phyloP scores from a whole-genome alignment of 495 filamentous ascomycete genomes.

The Chaetomium fimeti region DNA sequence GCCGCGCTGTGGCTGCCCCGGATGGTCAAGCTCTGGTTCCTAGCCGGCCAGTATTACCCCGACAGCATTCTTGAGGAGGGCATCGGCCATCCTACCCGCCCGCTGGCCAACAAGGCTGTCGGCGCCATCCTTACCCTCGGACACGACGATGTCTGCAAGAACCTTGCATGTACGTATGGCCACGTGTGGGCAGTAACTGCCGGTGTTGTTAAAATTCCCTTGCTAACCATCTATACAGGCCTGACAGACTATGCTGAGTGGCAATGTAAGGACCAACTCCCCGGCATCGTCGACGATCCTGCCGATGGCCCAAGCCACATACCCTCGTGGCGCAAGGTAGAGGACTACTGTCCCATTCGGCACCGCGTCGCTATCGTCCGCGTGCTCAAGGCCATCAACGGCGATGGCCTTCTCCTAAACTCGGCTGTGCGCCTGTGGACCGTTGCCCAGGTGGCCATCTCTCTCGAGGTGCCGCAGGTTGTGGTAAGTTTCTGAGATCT shows the following conservation, averaged over 20 bases:
- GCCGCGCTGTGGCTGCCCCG: slow-evolving; percentile 58
- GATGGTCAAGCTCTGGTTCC: slow-evolving; percentile 50
- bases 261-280: slow-evolving; percentile 13
- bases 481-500: slow-evolving; percentile 34
- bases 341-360: slow-evolving; percentile 60
- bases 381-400: slow-evolving; percentile 54
- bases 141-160: slow-evolving; percentile 39
- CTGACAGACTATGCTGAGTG: slow-evolving; percentile 19
- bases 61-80: slow-evolving; percentile 27
- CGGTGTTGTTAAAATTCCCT: neutral
- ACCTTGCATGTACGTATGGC: slow-evolving; percentile 19
- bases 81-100: slow-evolving; percentile 10
- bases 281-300: slow-evolving; percentile 30
- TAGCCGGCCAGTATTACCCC: slow-evolving; percentile 43
- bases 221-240: slow-evolving; percentile 15
- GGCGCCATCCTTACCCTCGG: slow-evolving; percentile 32
- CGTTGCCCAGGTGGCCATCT: slow-evolving; percentile 57
- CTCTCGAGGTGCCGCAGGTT: slow-evolving; percentile 51
- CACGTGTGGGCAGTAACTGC: neutral
- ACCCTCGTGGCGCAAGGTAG: slow-evolving; percentile 34
- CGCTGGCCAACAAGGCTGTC: slow-evolving; percentile 30
- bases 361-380: slow-evolving; percentile 61
- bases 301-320: slow-evolving; percentile 7
- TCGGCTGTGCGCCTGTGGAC: slow-evolving; percentile 66
- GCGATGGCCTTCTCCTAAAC: slow-evolving; percentile 52